These are phyloP conservation scores for Blastobotrys aristatus DNA, from an alignment of 1,139 yeast species.

Conservation along the genomic window DNA sequence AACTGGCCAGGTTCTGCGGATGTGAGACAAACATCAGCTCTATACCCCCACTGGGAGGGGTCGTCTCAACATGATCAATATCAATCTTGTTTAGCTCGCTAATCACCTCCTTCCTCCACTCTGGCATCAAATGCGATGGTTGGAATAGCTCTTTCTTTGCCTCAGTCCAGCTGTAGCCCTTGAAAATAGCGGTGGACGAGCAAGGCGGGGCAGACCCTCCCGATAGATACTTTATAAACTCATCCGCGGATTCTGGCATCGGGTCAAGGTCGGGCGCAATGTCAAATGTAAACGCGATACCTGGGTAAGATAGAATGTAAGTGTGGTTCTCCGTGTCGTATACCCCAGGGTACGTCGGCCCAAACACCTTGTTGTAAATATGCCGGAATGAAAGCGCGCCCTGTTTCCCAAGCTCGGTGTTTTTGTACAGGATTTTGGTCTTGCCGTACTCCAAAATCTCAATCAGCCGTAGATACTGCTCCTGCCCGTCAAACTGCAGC, in stretches of 20 bases:
- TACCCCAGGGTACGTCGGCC: constrained; percentile 34
- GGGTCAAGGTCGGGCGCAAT: constrained; percentile 15
- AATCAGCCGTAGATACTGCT: constrained; percentile 27
- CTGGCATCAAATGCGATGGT: constrained; percentile 7
- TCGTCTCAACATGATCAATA: constrained; percentile 17
- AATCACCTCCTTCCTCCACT: background rate
- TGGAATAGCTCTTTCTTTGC: constrained; percentile 14
- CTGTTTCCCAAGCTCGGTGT: constrained; percentile 26
- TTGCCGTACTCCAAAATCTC: constrained; percentile 29
- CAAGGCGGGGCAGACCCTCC: constrained; percentile 23
- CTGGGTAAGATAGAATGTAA: constrained; percentile 32
- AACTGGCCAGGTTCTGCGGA: constrained; percentile 16
- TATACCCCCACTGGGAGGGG: constrained; percentile 14
- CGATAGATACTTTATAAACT: constrained; percentile 19
- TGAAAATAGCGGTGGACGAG: constrained; percentile 27
- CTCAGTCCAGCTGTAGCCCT: constrained; percentile 31
- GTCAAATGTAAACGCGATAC: constrained; percentile 30
- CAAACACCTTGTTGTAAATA: constrained; percentile 31
- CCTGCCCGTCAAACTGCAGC: constrained; percentile 27
- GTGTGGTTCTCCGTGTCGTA: constrained; percentile 16
- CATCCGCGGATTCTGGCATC: constrained; percentile 12
- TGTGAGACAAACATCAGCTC: constrained; percentile 20
- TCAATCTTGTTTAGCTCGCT: constrained; percentile 10
- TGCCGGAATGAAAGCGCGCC: constrained; percentile 25
- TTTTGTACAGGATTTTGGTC: constrained; percentile 25